Evolutionary conservation across 768 basidiomycete species (phyloP), one percentile per base, ranked within the genome.

Genomic region (Crucibulum laeve): DNA sequence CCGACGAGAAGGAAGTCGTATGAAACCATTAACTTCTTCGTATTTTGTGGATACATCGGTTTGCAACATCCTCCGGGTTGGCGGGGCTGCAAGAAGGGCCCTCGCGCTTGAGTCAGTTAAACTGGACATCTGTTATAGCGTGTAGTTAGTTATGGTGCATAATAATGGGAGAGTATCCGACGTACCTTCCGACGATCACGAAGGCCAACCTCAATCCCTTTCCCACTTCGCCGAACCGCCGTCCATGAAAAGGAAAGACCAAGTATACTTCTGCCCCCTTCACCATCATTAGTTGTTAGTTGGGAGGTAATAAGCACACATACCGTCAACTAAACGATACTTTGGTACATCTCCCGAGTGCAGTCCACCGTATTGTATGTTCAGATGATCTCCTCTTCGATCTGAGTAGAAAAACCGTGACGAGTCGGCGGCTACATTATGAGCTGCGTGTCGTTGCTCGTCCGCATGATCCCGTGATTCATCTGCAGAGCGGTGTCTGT

Each of bases 11-110:
- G 78, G 67, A 6, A 89, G 63, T 30, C 69, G 76, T 22, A 89
- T 64, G 53, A 85, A 81, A 6, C 84, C 85, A 47, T 86, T 76
- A n/a, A 71, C 55, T 59, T 87, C 86, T 44, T 76, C 64, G 54
- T 82, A 77, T 53, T 71, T 79, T 51, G 67, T 62, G 38, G 54
- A 44, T 66, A 34, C 56, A 34, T 61, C 46, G 28, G 70, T 56
- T 19, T 60, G 53, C 15, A 70, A 43, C n/a, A 85, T 56, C 42
- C 70, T 71, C 41, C 75, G 73, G 3, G 68, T 71, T 3, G 80
- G 77, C 37, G 76, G 64, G 18, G 71, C 64, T 3, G 73, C 63
- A 4, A 90, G 68, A 17, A 87, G 61, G 26, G 72, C 67, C 33
- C 74, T 72, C 18, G 82, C 63, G 23, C 60, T 67, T 4, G 79